These are phyloP conservation scores for Trichosanthes cucumerina DNA, from an alignment of 306 rosid species.

Conservation along the genomic window DNA sequence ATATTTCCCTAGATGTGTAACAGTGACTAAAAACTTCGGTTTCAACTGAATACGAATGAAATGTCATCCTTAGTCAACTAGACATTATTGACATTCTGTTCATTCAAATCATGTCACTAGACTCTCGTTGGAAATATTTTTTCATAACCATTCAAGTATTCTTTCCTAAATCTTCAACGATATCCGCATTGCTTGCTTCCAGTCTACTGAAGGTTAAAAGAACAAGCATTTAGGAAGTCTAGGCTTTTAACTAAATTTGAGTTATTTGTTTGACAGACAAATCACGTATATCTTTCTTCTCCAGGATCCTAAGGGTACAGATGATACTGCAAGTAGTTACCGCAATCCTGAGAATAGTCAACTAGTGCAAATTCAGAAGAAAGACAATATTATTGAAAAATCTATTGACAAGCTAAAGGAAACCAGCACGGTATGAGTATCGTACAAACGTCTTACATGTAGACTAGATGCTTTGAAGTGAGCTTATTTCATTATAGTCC, in stretches of 20 bases:
- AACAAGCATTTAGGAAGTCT: not conserved
- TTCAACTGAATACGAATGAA: not conserved
- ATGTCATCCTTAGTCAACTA: not conserved
- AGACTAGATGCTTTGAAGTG: not conserved
- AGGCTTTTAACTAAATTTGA: not conserved
- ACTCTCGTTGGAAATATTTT: not conserved
- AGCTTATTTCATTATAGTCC: not conserved
- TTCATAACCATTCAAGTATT: not conserved
- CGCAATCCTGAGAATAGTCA: constrained; percentile 30
- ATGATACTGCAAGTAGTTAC: constrained; percentile 28
- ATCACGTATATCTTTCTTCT: not conserved
- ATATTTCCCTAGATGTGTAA: not conserved
- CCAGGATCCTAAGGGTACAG: constrained; percentile 45
- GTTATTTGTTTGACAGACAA: not conserved
- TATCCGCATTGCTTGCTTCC: not conserved
- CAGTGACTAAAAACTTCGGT: not conserved
- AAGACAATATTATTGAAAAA: constrained; percentile 53
- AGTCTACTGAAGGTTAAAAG: not conserved
- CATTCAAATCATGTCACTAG: not conserved
- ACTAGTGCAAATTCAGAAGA: constrained; percentile 47
- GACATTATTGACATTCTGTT: not conserved
- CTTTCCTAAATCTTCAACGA: not conserved
- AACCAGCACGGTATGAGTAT: constrained; percentile 59
- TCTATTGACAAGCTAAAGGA: constrained; percentile 69
- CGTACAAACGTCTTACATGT: constrained; percentile 2